phyloP scores from a whole-genome alignment of 2,329 filamentous ascomycete genomes.

The Fusarium sp. region DNA sequence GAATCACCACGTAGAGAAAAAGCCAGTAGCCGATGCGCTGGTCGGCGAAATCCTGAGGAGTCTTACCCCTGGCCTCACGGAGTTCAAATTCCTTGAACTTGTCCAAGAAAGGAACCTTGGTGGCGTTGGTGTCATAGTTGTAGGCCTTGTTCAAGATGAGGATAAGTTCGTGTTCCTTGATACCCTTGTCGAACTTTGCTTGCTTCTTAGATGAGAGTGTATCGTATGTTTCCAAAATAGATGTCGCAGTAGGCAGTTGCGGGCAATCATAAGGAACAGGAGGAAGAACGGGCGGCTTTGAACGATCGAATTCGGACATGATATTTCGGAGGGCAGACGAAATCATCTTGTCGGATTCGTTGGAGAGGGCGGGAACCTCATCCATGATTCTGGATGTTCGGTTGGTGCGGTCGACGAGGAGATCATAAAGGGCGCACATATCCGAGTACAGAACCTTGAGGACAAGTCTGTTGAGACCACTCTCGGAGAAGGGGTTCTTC shows the following conservation, averaged over 20 bases:
- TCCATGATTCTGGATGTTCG: constrained; percentile 86
- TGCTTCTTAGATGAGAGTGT: constrained; percentile 81
- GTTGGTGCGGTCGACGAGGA: constrained; percentile 84
- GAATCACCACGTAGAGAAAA: constrained; percentile 83
- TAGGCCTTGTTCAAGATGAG: constrained; percentile 85
- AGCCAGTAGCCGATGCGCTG: constrained; percentile 84
- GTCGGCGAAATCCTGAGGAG: constrained; percentile 77
- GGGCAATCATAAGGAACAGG: constrained; percentile 93
- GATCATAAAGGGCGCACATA: constrained; percentile 88
- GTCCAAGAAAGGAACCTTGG: constrained; percentile 74
- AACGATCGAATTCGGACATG: constrained; percentile 89
- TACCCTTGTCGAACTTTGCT: constrained; percentile 76
- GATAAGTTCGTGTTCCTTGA: constrained; percentile 84
- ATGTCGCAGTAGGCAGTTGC: constrained; percentile 77
- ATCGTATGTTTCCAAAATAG: constrained; percentile 75
- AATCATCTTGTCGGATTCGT: constrained; percentile 72
- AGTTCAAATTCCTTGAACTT: constrained; percentile 80
- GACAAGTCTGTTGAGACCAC: constrained; percentile 87
- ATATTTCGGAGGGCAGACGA: constrained; percentile 82
- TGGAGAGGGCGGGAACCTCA: constrained; percentile 70
- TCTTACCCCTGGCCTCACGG: constrained; percentile 75
- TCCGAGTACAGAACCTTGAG: constrained; percentile 88
- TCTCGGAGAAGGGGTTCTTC: constrained; percentile 90
- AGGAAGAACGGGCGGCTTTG: constrained; percentile 89
- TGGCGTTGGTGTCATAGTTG: constrained; percentile 78